Conservation (phyloP, 495 filamentous ascomycete species). For the Trypethelium eluteriae region DNA sequence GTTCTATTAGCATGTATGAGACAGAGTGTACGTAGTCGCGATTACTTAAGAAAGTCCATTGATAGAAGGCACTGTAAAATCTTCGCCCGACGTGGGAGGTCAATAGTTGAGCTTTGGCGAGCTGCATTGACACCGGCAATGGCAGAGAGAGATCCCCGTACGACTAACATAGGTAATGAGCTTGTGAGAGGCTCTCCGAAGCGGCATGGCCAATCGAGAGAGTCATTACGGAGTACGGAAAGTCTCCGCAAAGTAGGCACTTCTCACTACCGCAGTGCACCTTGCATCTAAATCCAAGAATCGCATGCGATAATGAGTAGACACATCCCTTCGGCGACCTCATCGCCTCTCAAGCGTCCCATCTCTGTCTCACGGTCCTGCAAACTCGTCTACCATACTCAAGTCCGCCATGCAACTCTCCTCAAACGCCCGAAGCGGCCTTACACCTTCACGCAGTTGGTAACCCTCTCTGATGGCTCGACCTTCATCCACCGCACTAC, state of each 20-base stretch:
- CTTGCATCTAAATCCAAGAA: not conserved
- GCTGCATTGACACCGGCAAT: not conserved
- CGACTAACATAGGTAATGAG: not conserved
- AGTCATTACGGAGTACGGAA: not conserved
- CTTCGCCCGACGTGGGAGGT: conserved; percentile 5
- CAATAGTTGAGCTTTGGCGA: not conserved
- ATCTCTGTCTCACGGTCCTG: not conserved
- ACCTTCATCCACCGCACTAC: conserved; percentile 85
- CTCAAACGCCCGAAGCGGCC: conserved; percentile 79
- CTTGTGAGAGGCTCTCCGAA: not conserved
- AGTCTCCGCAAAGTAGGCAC: not conserved
- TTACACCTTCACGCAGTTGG: conserved; percentile 92
- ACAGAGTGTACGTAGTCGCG: not conserved
- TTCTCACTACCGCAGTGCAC: not conserved
- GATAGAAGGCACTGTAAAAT: conserved; percentile 25
- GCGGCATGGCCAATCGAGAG: too few relatives aligned
- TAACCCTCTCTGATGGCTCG: conserved; percentile 86
- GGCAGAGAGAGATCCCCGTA: not conserved
- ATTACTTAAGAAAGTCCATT: conserved; percentile 20
- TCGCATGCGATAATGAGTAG: not conserved
- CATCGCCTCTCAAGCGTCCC: not conserved
- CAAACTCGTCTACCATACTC: conserved; percentile 13
- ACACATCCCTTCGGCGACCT: not conserved
- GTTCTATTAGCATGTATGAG: not conserved
- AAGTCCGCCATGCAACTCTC: conserved; percentile 76